A percentile compares a stretch with the other conserved stretches of the same genome.
Evolutionary conservation across 495 filamentous ascomycete genomes (phyloP).

Genomic region (Parathielavia appendiculata): DNA sequence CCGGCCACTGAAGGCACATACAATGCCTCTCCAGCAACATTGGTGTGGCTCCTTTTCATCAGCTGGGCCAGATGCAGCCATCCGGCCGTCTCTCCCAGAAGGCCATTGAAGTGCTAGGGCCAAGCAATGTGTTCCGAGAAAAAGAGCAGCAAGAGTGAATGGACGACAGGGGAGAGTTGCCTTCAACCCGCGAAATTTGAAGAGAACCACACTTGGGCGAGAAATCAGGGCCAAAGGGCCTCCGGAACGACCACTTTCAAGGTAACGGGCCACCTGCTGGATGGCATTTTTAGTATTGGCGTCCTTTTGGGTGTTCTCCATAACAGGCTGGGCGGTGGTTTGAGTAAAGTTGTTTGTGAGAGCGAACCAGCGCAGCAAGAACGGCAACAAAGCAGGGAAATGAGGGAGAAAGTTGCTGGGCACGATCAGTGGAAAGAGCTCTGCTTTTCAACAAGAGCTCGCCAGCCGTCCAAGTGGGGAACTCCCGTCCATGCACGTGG

Average conservation of each 20-base stretch:
- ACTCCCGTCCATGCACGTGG: conserved; percentile 10
- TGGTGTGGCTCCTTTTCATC: no score
- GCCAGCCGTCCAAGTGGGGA: conserved; percentile 18
- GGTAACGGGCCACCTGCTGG: neutral
- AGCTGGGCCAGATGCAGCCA: no score
- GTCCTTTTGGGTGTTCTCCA: neutral
- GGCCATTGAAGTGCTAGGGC: no score
- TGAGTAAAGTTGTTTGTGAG: neutral
- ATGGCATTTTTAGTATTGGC: neutral
- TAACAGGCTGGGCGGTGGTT: neutral
- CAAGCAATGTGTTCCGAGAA: neutral
- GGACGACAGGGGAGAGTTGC: neutral
- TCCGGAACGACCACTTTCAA: neutral
- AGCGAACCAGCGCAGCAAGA: neutral
- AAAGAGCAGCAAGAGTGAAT: neutral
- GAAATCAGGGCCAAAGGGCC: neutral
- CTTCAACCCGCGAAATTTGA: neutral
- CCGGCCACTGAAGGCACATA: no score
- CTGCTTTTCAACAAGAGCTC: conserved; percentile 26
- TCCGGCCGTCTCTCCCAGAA: no score
- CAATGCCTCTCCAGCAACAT: no score
- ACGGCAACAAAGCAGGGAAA: conserved; percentile 5
- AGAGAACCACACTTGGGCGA: neutral
- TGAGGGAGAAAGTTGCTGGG: conserved; percentile 16
- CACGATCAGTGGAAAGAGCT: conserved; percentile 19